Percentiles rank a stretch among this genome's conserved stretches.
phyloP scores from a whole-genome alignment of 2,329 filamentous ascomycete genomes.

The Didymella glomerata region DNA sequence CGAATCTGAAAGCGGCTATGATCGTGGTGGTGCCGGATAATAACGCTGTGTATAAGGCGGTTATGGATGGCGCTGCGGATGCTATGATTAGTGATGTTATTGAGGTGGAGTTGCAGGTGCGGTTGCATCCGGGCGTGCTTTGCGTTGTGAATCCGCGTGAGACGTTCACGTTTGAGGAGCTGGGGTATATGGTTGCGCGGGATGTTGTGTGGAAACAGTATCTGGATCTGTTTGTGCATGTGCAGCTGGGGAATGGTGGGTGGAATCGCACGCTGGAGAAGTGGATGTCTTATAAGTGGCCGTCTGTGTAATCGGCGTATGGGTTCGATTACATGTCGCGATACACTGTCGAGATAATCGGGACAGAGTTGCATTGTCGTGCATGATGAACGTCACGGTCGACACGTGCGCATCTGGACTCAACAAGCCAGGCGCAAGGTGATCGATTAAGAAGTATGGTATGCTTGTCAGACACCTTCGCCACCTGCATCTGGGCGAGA shows the following conservation, averaged over 20 bases:
- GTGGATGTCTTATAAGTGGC: constrained; percentile 30
- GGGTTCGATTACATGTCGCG: too few species aligned
- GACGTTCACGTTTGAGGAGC: constrained; percentile 26
- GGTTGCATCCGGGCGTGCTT: constrained; percentile 19
- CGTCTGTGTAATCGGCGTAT: constrained; percentile 22
- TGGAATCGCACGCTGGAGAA: constrained; percentile 28
- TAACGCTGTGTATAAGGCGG: constrained; percentile 24
- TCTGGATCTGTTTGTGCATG: constrained; percentile 22
- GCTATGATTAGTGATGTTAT: constrained; percentile 27
- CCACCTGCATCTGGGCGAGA: too few species aligned
- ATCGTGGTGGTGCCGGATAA: constrained; percentile 25
- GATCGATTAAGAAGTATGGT: too few species aligned
- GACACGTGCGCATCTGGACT: too few species aligned
- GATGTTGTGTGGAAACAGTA: constrained; percentile 28
- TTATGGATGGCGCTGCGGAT: constrained; percentile 25
- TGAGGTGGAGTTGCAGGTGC: constrained; percentile 25
- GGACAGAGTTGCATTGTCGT: too few species aligned
- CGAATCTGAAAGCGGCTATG: constrained; percentile 19
- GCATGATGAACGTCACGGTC: too few species aligned
- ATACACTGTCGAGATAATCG: too few species aligned
- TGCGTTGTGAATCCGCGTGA: constrained; percentile 21
- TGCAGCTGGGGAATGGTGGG: constrained; percentile 19
- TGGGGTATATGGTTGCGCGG: constrained; percentile 21
- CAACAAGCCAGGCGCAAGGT: too few species aligned
- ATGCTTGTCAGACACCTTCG: too few species aligned